These are phyloP conservation scores for Sugiyamaella castrensis DNA, from an alignment of 1,139 yeast genomes.

Conservation along the genomic window DNA sequence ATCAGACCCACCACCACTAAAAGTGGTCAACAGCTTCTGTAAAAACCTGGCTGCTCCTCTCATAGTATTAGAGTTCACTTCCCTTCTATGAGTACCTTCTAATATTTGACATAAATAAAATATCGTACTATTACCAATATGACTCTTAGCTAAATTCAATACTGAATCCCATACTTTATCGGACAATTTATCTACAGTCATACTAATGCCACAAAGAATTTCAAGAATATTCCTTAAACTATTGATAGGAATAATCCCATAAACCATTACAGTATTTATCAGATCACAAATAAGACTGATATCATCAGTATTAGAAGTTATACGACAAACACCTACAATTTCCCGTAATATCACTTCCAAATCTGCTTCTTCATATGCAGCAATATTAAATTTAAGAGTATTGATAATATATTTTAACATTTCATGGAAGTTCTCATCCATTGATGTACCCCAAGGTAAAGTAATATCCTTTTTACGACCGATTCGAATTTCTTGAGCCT, in stretches of 20 bases:
- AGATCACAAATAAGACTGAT: constrained; percentile 46
- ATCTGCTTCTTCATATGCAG: constrained; percentile 45
- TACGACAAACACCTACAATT: constrained; percentile 44
- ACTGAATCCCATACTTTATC: constrained; percentile 43
- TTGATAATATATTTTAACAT: constrained; percentile 44
- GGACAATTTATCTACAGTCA: constrained; percentile 41
- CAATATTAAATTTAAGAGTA: constrained; percentile 50
- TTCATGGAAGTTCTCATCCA: constrained; percentile 34
- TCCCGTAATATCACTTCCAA: constrained; percentile 40
- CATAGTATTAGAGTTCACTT: constrained; percentile 42
- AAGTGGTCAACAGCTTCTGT: constrained; percentile 24
- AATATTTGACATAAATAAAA: constrained; percentile 42
- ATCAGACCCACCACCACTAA: constrained; percentile 9
- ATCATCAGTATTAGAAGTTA: constrained; percentile 44
- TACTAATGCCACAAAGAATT: constrained; percentile 50
- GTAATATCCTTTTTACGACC: constrained; percentile 33
- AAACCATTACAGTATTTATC: constrained; percentile 47
- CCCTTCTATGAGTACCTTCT: constrained; percentile 31
- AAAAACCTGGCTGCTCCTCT: constrained; percentile 48
- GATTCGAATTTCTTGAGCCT: constrained; percentile 32
- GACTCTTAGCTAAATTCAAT: constrained; percentile 39
- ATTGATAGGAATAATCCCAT: constrained; percentile 48
- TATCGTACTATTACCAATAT: constrained; percentile 40
- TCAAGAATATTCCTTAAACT: constrained; percentile 43
- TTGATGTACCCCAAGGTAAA: constrained; percentile 33